Base-by-base conservation (phyloP, 2,329 filamentous ascomycete genomes). In the Phialophora chinensis region DNA sequence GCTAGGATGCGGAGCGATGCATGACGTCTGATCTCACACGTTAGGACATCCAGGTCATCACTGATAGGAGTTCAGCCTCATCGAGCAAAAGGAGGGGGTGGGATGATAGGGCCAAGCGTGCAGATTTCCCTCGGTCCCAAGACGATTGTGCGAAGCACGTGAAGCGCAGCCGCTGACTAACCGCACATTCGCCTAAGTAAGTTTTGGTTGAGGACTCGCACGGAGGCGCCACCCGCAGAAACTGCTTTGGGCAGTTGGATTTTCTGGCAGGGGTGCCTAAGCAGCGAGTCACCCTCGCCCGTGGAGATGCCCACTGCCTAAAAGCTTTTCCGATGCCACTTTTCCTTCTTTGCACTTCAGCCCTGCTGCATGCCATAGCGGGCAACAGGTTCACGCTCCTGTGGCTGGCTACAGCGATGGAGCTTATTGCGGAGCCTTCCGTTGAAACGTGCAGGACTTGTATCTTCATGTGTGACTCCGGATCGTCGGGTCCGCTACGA, bases 201-300 rank as follows among this genome's bases (percentile, higher is more conserved):
- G 49, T 52, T 35, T 35, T 11, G 33, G 3, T 1, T 3, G 10
- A 17, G 14, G n/a, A n/a, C n/a, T n/a, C n/a, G n/a, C 5, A 44
- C 38, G 38, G 38, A 44, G 38, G 38, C 14, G 17, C 38, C 38
- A 17, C 38, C 38, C 38, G 14, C 38, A 23, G 49, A 8, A 53
- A 20, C 49, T 14, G 20, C 27, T 55, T 55, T 55, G 53, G 53
- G 53, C 29, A 55, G 53, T 55, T 55, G 53, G 53, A 55, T 55
- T 55, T 20, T 27, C 27, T 7, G 25, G n/a, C 23, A 27, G 47
- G 47, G 47, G 47, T 42, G 38, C 38, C 38, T 42, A 7, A 7
- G 10, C 33, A 35, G 33, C 33, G 31, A 5, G 7, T 11, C 31
- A n/a, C 31, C 31, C 10, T 11, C 33, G 44, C 17, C 17, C 44